Base-by-base conservation (phyloP, 2,329 filamentous ascomycete species). In the Penicillium sp. region DNA sequence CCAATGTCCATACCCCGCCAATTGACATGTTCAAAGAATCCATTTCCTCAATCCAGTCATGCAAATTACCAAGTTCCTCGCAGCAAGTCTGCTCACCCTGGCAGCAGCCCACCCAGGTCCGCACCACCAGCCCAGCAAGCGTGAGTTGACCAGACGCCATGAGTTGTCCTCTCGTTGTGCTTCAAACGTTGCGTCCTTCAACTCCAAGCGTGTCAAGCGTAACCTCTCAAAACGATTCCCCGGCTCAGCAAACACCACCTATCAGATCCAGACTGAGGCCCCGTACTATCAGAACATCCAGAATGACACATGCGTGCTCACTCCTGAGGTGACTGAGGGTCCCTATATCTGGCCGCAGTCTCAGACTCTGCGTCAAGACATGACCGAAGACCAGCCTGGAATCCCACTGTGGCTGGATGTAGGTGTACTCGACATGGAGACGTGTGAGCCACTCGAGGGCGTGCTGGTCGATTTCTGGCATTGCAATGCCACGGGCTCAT, bases 391-490 rank as follows among this genome's bases (percentile, higher is more conserved):
- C 29, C 63, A 65, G 16, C 48, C 57, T 0, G 76, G 76, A 9
- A 65, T 78, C 5, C 74, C 74, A 0, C 57, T 78, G 36, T 72
- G 73, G 58, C 58, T 79, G 14, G 76, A 78, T 39, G 42, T 78
- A 1, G 72, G 75, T 31, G 73, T 77, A 42, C 61, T 79, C 40
- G 74, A 78, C 58, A 69, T 77, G 51, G 67, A 66, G 13, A 76
- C 74, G 11, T 78, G 76, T 62, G 64, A 71, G 54, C 69, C 75
- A 4, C 60, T 72, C 1, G 62, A 65, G 1, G 60, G 67, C 14
- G 66, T 72, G 8, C 57, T 75, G 9, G 60, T 77, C 50, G 75
- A 77, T 55, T 67, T 77, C 39, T 79, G 76, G 76, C 69, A 74
- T 43, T 77, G 74, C 66, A 78, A 78, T 57, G 67, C 73, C 21